A percentile compares a stretch with the other conserved stretches of the same genome.
These are phyloP conservation scores for Penicillium canariense DNA, from an alignment of 495 filamentous ascomycete species.

Conservation along the genomic window DNA sequence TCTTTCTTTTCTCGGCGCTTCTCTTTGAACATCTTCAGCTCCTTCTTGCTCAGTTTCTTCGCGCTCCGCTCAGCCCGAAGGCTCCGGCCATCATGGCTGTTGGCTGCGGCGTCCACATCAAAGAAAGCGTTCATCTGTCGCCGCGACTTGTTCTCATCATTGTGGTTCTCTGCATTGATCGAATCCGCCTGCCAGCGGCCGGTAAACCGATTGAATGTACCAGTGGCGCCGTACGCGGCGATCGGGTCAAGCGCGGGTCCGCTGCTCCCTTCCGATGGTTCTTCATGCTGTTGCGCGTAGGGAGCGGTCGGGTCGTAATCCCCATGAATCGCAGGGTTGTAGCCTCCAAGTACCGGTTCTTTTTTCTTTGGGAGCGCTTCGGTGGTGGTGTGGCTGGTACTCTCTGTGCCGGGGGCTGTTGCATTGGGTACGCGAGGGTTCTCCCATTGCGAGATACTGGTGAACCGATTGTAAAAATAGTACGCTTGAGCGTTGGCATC, in stretches of 20 bases:
- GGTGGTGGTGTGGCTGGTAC: conserved; percentile 13
- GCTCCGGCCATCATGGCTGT: conserved; percentile 86
- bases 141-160: conserved; percentile 83
- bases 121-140: conserved; percentile 95
- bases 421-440: conserved; percentile 74
- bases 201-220: conserved; percentile 88
- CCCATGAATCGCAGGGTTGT: conserved; percentile 94
- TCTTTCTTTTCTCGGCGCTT: conserved; percentile 85
- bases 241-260: conserved; percentile 29
- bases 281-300: conserved; percentile 67
- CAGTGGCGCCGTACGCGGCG: conserved; percentile 61
- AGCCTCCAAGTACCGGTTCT: conserved; percentile 58
- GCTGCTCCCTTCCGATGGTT: conserved; percentile 26
- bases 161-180: conserved; percentile 70
- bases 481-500: conserved; percentile 66
- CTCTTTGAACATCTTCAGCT: conserved; percentile 74
- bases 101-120: conserved; percentile 96
- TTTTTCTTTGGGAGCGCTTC: conserved; percentile 14
- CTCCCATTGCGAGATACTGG: conserved; percentile 75
- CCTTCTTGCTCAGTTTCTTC: conserved; percentile 83
- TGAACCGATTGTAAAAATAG: conserved; percentile 90
- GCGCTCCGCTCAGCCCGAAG: conserved; percentile 81
- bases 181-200: conserved; percentile 72
- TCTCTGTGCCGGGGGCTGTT: conserved; percentile 24
- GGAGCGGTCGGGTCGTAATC: conserved; percentile 91